A percentile compares a stretch with the other conserved stretches of the same genome.
Evolutionary conservation across 2,329 filamentous ascomycete species (phyloP).

Genomic region (Hymenoscyphus fructigenus): DNA sequence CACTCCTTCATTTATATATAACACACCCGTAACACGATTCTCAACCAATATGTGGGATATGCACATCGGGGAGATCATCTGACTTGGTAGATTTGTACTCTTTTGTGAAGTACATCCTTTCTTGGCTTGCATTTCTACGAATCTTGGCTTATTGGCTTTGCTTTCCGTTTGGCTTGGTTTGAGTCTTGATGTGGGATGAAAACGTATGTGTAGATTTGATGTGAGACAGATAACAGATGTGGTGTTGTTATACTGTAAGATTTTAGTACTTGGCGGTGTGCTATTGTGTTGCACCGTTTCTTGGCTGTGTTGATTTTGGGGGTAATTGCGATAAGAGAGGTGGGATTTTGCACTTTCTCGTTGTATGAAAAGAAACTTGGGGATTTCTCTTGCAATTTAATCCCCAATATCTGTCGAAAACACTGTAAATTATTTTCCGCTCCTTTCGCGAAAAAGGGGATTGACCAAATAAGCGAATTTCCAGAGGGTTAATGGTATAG

Average conservation of each 20-base stretch:
- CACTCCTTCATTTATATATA: not conserved
- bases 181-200: not conserved
- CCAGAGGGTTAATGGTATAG: not conserved
- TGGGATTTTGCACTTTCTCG: not conserved
- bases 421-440: not conserved
- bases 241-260: not conserved
- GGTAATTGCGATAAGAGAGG: not conserved
- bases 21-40: not conserved
- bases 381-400: not conserved
- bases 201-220: not conserved
- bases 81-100: constrained; percentile 1
- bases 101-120: not conserved
- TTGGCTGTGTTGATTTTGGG: not conserved
- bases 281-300: not conserved
- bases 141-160: not conserved
- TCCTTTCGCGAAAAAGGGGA: not conserved
- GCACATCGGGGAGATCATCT: not conserved
- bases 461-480: not conserved
- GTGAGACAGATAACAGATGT: not conserved
- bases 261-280: constrained; percentile 1
- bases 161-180: not conserved
- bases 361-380: not conserved
- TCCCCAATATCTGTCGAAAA: not conserved
- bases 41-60: not conserved
- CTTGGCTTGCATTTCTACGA: not conserved